Percentiles rank a stretch among this genome's conserved stretches.
Evolutionary conservation across 352 stramenopile genomes (phyloP).

Genomic region (Globisporangium uncinulatum): DNA sequence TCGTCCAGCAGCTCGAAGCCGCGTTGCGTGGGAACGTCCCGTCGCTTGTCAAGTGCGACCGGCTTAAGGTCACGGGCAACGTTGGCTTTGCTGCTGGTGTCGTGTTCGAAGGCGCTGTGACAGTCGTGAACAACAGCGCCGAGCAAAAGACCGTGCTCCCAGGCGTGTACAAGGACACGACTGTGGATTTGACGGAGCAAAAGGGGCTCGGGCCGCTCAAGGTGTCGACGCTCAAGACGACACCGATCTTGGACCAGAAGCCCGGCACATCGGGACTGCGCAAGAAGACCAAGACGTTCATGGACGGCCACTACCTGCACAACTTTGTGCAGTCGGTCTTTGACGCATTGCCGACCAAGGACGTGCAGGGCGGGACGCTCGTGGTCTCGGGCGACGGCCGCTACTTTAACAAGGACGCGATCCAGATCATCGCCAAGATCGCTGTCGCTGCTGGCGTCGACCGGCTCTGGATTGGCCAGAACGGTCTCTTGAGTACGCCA

Average conservation of each 20-base stretch:
- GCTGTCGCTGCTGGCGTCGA: constrained; percentile 95
- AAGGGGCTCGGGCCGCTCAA: constrained; percentile 91
- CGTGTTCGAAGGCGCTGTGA: constrained; percentile 91
- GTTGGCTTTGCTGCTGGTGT: constrained; percentile 91
- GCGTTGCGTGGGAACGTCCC: constrained; percentile 91
- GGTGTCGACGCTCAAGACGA: constrained; percentile 76
- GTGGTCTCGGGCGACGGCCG: constrained; percentile 95
- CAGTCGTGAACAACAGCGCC: constrained; percentile 93
- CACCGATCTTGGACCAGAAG: constrained; percentile 94
- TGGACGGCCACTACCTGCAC: constrained; percentile 97
- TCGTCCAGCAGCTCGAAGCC: constrained; percentile 96
- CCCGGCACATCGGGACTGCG: constrained; percentile 96
- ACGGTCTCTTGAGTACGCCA: constrained; percentile 96
- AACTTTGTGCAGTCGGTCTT: constrained; percentile 98
- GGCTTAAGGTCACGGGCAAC: constrained; percentile 94
- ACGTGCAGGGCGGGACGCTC: constrained; percentile 93
- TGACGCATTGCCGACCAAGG: constrained; percentile 92
- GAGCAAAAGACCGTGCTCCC: constrained; percentile 95
- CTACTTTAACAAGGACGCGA: constrained; percentile 91
- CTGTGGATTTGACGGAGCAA: constrained; percentile 92
- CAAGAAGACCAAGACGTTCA: constrained; percentile 99
- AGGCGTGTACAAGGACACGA: constrained; percentile 93
- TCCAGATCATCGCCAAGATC: constrained; percentile 97
- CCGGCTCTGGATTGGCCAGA: constrained; percentile 94
- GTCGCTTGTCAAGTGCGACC: constrained; percentile 94